Evolutionary conservation across 257 asterid species (phyloP).

Genomic region (Fraxinus pennsylvanica): DNA sequence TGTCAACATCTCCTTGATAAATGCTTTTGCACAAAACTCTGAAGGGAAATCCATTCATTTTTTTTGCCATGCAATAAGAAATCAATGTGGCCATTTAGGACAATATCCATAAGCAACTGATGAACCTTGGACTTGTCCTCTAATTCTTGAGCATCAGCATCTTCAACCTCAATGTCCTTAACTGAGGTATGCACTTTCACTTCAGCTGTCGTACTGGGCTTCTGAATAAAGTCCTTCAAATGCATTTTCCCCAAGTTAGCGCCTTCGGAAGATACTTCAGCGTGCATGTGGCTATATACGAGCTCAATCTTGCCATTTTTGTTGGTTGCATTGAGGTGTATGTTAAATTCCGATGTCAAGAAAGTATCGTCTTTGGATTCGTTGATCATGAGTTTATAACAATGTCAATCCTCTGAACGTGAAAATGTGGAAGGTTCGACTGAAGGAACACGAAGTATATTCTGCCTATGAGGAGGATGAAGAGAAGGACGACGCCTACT

Average conservation of each 20-base stretch:
- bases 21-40: neutral
- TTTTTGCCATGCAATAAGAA: slow-evolving; percentile 26
- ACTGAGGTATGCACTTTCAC: slow-evolving; percentile 20
- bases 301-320: slow-evolving; percentile 26
- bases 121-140: slow-evolving; percentile 8
- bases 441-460: slow-evolving; percentile 37
- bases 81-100: slow-evolving; percentile 36
- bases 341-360: slow-evolving; percentile 20
- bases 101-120: slow-evolving; percentile 33
- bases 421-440: slow-evolving; percentile 44
- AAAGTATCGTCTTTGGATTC: slow-evolving; percentile 15
- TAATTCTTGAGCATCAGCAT: slow-evolving; percentile 34
- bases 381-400: neutral
- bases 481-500: slow-evolving; percentile 27
- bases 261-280: slow-evolving; percentile 27
- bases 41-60: slow-evolving; percentile 14
- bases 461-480: slow-evolving; percentile 31
- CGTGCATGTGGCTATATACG: slow-evolving; percentile 31
- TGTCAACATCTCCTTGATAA: neutral
- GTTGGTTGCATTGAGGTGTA: slow-evolving; percentile 38
- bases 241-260: slow-evolving; percentile 22
- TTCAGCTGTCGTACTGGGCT: slow-evolving; percentile 23
- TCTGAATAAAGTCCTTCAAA: slow-evolving; percentile 27
- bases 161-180: slow-evolving; percentile 28
- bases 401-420: slow-evolving; percentile 38